phyloP scores from a whole-genome alignment of 306 rosid species.

The Crotalaria pallida region DNA sequence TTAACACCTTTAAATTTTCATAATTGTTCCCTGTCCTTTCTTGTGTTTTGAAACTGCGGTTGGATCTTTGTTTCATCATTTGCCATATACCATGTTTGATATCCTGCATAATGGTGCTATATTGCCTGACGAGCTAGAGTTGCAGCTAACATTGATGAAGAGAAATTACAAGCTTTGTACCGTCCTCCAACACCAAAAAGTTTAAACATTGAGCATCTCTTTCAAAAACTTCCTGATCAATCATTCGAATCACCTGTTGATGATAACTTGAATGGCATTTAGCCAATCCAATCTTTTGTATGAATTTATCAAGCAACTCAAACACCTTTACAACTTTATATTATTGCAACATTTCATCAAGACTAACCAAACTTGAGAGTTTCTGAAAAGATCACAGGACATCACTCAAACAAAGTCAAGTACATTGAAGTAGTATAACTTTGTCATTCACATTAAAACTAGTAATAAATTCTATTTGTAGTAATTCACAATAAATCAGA shows the following conservation, averaged over 20 bases:
- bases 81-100: too few species aligned
- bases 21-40: too few species aligned
- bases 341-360: not conserved
- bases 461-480: conserved; percentile 3
- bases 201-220: not conserved
- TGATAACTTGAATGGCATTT: not conserved
- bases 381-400: not conserved
- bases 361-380: not conserved
- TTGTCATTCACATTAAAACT: not conserved
- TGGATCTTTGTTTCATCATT: too few species aligned
- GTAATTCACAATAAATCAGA: conserved; percentile 15
- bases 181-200: not conserved
- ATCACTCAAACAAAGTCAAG: not conserved
- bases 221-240: not conserved
- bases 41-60: too few species aligned
- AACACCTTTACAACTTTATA: not conserved
- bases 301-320: not conserved
- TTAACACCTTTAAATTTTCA: too few species aligned
- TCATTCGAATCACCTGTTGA: not conserved
- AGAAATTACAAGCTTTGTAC: not conserved
- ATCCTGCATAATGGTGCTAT: too few species aligned
- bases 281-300: not conserved
- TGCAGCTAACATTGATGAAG: not conserved
- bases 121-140: too few species aligned
- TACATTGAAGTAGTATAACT: not conserved